phyloP scores from a whole-genome alignment of 2,329 filamentous ascomycete genomes.

The Sarocladium strictum region DNA sequence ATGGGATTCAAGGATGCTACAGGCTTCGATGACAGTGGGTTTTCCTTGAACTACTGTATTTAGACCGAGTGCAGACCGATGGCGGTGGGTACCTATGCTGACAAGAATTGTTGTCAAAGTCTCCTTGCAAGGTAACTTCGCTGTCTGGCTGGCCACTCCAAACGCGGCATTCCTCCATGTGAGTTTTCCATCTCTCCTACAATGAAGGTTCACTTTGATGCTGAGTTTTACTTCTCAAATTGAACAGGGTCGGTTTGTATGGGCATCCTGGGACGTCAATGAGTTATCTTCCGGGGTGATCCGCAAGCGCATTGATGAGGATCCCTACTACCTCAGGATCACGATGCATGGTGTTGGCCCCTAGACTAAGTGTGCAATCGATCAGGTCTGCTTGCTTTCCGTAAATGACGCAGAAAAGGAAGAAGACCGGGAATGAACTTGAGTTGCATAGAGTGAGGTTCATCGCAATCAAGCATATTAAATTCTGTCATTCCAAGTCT shows the following conservation, averaged over 20 bases:
- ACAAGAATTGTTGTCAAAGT: not conserved
- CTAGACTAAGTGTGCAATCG: too few species aligned
- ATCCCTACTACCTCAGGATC: conserved; percentile 11
- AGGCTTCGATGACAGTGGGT: not conserved
- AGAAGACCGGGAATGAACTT: too few species aligned
- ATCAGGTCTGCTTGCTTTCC: too few species aligned
- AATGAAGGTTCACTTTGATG: too few species aligned
- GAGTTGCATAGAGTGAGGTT: too few species aligned
- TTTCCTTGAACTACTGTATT: too few species aligned
- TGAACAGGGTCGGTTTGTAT: conserved; percentile 28
- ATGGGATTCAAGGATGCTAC: not conserved
- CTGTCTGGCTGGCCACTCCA: conserved; percentile 31
- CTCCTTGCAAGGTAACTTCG: conserved; percentile 21
- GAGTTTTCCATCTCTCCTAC: too few species aligned
- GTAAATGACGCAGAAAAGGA: too few species aligned
- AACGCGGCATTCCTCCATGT: conserved; percentile 32
- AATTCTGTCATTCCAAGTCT: too few species aligned
- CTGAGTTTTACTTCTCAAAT: too few species aligned
- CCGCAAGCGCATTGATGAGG: conserved; percentile 12
- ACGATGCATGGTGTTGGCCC: conserved; percentile 9
- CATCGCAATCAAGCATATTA: too few species aligned
- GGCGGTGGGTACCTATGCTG: not conserved
- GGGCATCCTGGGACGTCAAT: conserved; percentile 35
- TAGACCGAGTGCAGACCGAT: too few species aligned
- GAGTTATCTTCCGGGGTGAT: conserved; percentile 12